A percentile compares a stretch with the other conserved stretches of the same genome.
These are phyloP conservation scores for Paspalum notatum DNA, from an alignment of 176 grass and related monocot genomes.

Conservation along the genomic window DNA sequence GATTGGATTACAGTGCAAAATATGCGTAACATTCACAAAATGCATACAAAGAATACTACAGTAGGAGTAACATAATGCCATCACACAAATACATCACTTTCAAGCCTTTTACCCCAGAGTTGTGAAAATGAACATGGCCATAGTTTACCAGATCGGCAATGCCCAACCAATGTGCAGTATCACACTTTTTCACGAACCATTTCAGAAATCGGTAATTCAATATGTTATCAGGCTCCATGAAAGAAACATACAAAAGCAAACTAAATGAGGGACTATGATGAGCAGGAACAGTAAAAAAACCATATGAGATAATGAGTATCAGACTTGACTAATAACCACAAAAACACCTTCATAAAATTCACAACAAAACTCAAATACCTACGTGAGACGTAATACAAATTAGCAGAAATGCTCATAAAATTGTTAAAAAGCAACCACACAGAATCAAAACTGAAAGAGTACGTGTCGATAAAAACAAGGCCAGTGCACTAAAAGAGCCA, in stretches of 20 bases:
- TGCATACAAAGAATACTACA: background rate
- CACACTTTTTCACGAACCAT: background rate
- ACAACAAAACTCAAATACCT: background rate
- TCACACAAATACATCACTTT: background rate
- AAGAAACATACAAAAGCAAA: background rate
- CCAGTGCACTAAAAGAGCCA: background rate
- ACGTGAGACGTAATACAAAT: background rate
- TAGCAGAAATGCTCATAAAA: background rate
- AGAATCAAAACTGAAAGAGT: background rate
- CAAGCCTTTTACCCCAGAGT: background rate
- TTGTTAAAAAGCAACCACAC: too few relatives aligned
- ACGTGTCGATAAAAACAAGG: background rate
- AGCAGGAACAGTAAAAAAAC: background rate
- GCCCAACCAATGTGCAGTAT: background rate
- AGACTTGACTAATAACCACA: too few relatives aligned
- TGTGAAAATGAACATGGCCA: background rate
- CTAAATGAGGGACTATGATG: background rate
- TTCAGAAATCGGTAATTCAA: background rate
- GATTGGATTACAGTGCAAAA: background rate
- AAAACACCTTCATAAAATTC: background rate
- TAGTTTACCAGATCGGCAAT: background rate
- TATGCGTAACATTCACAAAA: constrained; percentile 12
- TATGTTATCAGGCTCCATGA: background rate
- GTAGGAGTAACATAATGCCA: background rate
- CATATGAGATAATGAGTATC: too few relatives aligned